Percentiles rank a stretch among this genome's conserved stretches.
phyloP scores from a whole-genome alignment of 1,284 basidiomycete genomes.

The Tetrapyrgos nigripes region DNA sequence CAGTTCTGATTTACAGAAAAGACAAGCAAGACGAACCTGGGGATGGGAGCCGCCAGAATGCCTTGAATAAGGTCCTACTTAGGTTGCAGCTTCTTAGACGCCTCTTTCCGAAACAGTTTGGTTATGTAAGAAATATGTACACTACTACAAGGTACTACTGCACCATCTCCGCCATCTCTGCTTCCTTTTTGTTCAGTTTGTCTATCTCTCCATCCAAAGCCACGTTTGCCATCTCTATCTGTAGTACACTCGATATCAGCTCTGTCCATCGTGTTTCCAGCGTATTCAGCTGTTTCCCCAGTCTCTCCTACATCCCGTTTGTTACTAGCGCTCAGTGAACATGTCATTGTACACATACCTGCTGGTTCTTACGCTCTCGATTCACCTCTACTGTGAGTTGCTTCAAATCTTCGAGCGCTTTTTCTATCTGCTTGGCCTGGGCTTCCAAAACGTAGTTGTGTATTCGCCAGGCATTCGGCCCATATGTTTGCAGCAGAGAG shows the following conservation, averaged over 20 bases:
- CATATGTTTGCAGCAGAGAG: slow-evolving; percentile 86
- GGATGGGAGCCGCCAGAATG: too few species aligned
- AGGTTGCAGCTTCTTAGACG: slow-evolving; percentile 3
- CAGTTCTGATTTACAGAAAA: too few species aligned
- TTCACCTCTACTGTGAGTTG: slow-evolving; percentile 85
- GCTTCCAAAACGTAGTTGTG: slow-evolving; percentile 89
- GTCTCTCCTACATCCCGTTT: slow-evolving; percentile 59
- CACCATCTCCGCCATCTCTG: slow-evolving; percentile 57
- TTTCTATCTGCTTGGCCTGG: slow-evolving; percentile 77
- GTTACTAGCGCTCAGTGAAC: slow-evolving; percentile 1
- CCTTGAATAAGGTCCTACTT: neutral
- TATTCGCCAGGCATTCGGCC: slow-evolving; percentile 90
- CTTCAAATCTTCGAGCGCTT: slow-evolving; percentile 73
- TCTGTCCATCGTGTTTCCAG: slow-evolving; percentile 90
- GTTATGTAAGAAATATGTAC: neutral
- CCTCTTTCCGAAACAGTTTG: neutral
- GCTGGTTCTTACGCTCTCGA: slow-evolving; percentile 83
- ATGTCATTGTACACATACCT: slow-evolving; percentile 53
- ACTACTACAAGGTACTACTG: neutral
- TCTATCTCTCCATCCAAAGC: slow-evolving; percentile 80
- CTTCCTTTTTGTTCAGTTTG: slow-evolving; percentile 59
- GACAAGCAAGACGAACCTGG: too few species aligned
- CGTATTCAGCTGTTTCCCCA: slow-evolving; percentile 78
- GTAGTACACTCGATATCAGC: slow-evolving; percentile 84
- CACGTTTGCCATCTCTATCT: slow-evolving; percentile 92